Evolutionary conservation across 23 red algal species (phyloP).

Genomic region (Cyanidioschyzon merolae): DNA sequence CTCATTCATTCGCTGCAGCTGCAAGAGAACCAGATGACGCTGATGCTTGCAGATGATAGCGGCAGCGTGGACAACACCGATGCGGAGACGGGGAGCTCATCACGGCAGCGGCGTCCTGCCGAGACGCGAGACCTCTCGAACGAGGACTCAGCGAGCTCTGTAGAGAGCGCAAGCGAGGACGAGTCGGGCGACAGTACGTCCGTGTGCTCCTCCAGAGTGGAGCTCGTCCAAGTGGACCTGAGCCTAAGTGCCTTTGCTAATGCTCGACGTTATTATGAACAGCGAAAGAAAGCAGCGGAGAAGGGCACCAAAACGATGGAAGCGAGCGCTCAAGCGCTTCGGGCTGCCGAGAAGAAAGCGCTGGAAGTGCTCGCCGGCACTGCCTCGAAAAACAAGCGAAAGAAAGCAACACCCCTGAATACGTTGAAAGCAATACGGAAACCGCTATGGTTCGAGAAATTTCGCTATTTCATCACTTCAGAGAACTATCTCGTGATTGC

Average conservation of each 20-base stretch:
- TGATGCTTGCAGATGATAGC: conserved; percentile 55
- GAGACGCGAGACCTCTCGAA: conserved; percentile 33
- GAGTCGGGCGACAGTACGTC: not conserved
- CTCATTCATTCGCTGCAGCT: conserved; percentile 78
- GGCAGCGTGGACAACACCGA: too few species aligned
- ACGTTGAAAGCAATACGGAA: conserved; percentile 46
- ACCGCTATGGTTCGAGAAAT: conserved; percentile 93
- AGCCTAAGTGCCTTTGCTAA: conserved; percentile 58
- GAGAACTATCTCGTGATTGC: conserved; percentile 91
- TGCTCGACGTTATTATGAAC: conserved; percentile 64
- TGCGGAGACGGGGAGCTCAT: conserved; percentile 8
- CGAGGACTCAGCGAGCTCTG: conserved; percentile 2
- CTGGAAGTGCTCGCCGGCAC: conserved; percentile 11
- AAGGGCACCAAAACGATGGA: conserved; percentile 76
- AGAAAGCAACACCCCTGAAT: conserved; percentile 42
- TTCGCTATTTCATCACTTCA: conserved; percentile 76
- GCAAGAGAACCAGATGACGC: conserved; percentile 66
- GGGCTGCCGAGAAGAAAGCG: conserved; percentile 36
- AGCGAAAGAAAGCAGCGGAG: conserved; percentile 41
- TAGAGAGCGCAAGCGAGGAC: conserved; percentile 1
- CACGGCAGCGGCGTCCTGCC: conserved; percentile 22
- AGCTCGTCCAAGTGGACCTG: conserved; percentile 64
- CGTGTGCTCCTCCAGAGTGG: too few species aligned
- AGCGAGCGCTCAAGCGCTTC: conserved; percentile 35
- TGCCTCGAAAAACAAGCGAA: conserved; percentile 14